Evolutionary conservation across 2,329 filamentous ascomycete species (phyloP).

Genomic region (Paecilomyces sp.): DNA sequence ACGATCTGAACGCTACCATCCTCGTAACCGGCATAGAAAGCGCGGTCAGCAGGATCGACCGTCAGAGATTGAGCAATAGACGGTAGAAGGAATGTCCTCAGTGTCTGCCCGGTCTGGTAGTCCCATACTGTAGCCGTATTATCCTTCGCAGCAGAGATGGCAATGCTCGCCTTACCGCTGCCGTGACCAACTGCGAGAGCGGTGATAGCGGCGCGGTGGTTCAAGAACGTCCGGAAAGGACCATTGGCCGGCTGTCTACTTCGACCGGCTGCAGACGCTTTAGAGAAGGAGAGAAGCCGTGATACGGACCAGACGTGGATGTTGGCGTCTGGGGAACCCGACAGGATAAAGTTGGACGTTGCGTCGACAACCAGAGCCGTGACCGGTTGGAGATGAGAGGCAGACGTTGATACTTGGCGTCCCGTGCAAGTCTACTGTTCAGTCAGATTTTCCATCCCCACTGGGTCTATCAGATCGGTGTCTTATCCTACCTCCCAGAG

Average conservation of each 20-base stretch:
- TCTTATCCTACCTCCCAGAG: constrained; percentile 75
- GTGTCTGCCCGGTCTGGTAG: constrained; percentile 66
- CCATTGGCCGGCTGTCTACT: constrained; percentile 45
- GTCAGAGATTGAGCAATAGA: constrained; percentile 63
- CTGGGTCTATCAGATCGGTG: constrained; percentile 8
- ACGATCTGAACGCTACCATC: constrained; percentile 74
- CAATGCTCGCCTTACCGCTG: constrained; percentile 68
- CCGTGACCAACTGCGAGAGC: constrained; percentile 57
- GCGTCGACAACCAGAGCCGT: constrained; percentile 65
- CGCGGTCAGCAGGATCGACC: constrained; percentile 76
- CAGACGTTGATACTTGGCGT: constrained; percentile 37
- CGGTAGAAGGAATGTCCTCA: constrained; percentile 77
- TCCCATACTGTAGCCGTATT: constrained; percentile 92
- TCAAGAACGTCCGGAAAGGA: constrained; percentile 66
- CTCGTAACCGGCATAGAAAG: constrained; percentile 72
- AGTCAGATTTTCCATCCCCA: constrained; percentile 3
- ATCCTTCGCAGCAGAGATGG: constrained; percentile 75
- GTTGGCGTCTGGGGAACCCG: constrained; percentile 62
- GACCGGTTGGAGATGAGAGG: constrained; percentile 45
- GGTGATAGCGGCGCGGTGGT: constrained; percentile 53
- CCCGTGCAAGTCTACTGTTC: constrained; percentile 33
- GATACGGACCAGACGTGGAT: constrained; percentile 86
- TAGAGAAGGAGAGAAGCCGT: constrained; percentile 59
- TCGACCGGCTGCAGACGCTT: constrained; percentile 33
- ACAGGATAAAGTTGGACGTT: constrained; percentile 48